Evolutionary conservation across 495 filamentous ascomycete species (phyloP).

Genomic region (Letharia columbiana): DNA sequence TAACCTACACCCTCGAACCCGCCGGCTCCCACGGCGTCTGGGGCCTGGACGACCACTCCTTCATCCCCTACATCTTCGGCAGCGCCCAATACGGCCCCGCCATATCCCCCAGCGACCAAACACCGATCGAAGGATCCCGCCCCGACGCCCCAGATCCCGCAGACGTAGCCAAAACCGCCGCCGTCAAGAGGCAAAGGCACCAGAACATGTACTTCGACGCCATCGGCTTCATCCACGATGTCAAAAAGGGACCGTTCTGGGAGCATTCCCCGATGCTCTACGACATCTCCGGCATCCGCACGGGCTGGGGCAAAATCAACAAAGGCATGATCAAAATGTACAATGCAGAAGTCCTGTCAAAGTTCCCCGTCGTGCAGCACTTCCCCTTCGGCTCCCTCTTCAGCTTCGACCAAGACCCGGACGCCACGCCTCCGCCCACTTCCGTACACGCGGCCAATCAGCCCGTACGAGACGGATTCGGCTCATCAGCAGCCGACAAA

Average conservation of each 20-base stretch:
- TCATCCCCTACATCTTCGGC: conserved; percentile 91
- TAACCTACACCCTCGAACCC: conserved; percentile 88
- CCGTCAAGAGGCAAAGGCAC: conserved; percentile 60
- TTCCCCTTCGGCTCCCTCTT: conserved; percentile 73
- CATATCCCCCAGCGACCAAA: conserved; percentile 51
- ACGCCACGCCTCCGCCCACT: conserved; percentile 6
- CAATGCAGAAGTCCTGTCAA: conserved; percentile 58
- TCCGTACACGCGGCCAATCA: conserved; percentile 12
- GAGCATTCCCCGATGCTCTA: conserved; percentile 93
- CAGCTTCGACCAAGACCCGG: conserved; percentile 67
- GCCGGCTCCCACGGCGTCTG: conserved; percentile 94
- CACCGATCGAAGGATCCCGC: conserved; percentile 68
- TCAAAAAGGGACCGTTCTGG: conserved; percentile 97
- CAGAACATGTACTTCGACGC: conserved; percentile 94
- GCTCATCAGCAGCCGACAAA: conserved; percentile 1
- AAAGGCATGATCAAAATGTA: conserved; percentile 81
- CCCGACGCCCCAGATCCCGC: conserved; percentile 59
- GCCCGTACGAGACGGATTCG: conserved; percentile 8
- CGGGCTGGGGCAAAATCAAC: conserved; percentile 97
- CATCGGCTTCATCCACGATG: conserved; percentile 97
- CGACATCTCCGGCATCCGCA: conserved; percentile 82
- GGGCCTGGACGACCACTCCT: conserved; percentile 97
- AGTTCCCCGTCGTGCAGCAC: conserved; percentile 65
- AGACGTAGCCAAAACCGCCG: conserved; percentile 53
- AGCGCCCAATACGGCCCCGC: conserved; percentile 76